A percentile compares a stretch with the other conserved stretches of the same genome.
These are phyloP conservation scores for Anthostomella pinea DNA, from an alignment of 2,329 filamentous ascomycete genomes.

Conservation along the genomic window DNA sequence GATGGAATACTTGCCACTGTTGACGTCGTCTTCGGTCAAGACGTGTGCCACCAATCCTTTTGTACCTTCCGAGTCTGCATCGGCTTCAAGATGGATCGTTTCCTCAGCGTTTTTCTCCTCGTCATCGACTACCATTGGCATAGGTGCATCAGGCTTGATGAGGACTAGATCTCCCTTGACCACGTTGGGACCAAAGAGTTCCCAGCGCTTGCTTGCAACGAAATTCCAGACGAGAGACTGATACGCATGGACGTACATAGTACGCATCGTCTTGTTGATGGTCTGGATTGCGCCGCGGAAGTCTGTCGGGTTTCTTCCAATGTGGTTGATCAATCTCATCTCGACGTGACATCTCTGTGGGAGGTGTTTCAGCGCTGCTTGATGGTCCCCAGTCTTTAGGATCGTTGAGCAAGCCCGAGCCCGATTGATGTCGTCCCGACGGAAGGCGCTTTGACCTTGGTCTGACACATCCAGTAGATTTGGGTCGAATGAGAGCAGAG, in stretches of 20 bases:
- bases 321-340: slow-evolving; percentile 71
- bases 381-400: slow-evolving; percentile 55
- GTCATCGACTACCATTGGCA: slow-evolving; percentile 37
- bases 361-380: slow-evolving; percentile 63
- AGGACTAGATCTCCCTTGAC: slow-evolving; percentile 84
- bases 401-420: slow-evolving; percentile 77
- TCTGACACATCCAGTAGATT: slow-evolving; percentile 54
- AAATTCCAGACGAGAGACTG: slow-evolving; percentile 95
- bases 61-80: slow-evolving; percentile 49
- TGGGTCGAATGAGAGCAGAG: slow-evolving; percentile 71
- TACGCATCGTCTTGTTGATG: slow-evolving; percentile 77
- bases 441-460: slow-evolving; percentile 48
- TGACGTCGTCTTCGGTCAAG: slow-evolving; percentile 74
- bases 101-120: slow-evolving; percentile 65
- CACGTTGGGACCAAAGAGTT: slow-evolving; percentile 67
- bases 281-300: slow-evolving; percentile 76
- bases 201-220: slow-evolving; percentile 77
- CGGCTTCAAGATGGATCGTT: slow-evolving; percentile 55
- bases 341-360: slow-evolving; percentile 84
- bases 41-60: slow-evolving; percentile 59
- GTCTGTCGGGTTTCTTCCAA: slow-evolving; percentile 60
- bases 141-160: slow-evolving; percentile 34
- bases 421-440: slow-evolving; percentile 73
- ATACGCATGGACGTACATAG: slow-evolving; percentile 97
- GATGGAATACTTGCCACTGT: slow-evolving; percentile 72